A percentile compares a stretch with the other conserved stretches of the same genome.
phyloP scores from a whole-genome alignment of 1,284 basidiomycete species.

The Schizopora paradoxa region DNA sequence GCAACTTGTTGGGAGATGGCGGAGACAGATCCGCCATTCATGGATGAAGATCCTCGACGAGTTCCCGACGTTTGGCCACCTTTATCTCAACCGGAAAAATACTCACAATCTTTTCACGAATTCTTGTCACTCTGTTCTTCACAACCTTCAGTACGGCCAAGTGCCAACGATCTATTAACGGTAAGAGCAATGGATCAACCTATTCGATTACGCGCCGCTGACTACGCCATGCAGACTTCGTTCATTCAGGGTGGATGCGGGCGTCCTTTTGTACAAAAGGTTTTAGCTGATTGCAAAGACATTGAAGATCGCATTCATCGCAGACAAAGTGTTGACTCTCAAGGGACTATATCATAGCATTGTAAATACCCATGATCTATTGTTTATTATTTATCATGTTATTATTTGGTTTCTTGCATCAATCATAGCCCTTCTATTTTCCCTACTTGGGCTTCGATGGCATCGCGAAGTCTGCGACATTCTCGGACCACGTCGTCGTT shows the following conservation, averaged over 20 bases:
- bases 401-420: conserved; percentile 4
- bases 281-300: conserved; percentile 60
- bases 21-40: conserved; percentile 67
- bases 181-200: conserved; percentile 35
- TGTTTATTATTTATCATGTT: conserved; percentile 17
- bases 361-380: conserved; percentile 18
- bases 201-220: neutral
- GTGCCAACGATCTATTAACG: conserved; percentile 52
- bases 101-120: conserved; percentile 66
- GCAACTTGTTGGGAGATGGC: conserved; percentile 80
- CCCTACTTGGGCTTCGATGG: conserved; percentile 65
- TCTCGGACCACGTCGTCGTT: conserved; percentile 70
- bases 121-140: conserved; percentile 66
- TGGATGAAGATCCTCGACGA: conserved; percentile 37
- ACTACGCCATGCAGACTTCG: conserved; percentile 37
- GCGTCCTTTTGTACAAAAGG: conserved; percentile 55
- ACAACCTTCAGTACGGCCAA: conserved; percentile 50
- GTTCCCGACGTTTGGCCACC: conserved; percentile 60
- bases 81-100: conserved; percentile 50
- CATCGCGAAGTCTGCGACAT: conserved; percentile 58
- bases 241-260: conserved; percentile 67
- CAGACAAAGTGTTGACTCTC: conserved; percentile 32
- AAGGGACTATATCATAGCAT: conserved; percentile 30
- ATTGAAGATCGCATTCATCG: conserved; percentile 53
- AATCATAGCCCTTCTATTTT: conserved; percentile 38